Conservation (phyloP, 306 rosid genomes). For the Rosa multiflora region DNA sequence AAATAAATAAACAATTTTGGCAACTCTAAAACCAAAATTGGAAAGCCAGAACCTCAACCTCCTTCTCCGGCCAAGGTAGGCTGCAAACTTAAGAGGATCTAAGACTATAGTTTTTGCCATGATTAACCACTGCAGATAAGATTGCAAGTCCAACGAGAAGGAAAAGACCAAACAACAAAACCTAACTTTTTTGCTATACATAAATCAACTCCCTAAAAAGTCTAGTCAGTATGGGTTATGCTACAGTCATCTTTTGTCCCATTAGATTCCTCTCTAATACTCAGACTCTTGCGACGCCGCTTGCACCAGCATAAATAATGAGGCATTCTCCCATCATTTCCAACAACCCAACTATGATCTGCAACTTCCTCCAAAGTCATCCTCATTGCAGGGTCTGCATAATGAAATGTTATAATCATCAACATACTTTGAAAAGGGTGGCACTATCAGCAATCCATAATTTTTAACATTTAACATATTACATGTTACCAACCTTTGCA, state of each 20-base stretch:
- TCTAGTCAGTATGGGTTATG: constrained; percentile 35
- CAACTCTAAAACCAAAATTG: constrained; percentile 10
- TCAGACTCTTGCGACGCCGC: constrained; percentile 53
- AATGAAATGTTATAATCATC: constrained; percentile 1
- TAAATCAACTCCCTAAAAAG: constrained; percentile 31
- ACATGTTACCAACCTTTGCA: constrained; percentile 59
- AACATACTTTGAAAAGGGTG: background rate
- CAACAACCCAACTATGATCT: constrained; percentile 69
- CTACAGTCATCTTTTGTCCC: constrained; percentile 32
- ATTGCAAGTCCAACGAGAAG: background rate
- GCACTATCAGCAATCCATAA: background rate
- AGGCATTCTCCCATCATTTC: constrained; percentile 73
- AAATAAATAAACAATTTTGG: background rate
- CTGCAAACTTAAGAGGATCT: background rate
- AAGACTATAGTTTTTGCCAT: constrained; percentile 2
- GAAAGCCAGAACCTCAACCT: background rate
- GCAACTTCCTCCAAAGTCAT: constrained; percentile 67
- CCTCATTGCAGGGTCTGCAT: constrained; percentile 68
- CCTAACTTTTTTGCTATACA: constrained; percentile 35
- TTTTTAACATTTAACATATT: background rate
- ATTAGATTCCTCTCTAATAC: constrained; percentile 35
- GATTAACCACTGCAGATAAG: constrained; percentile 6
- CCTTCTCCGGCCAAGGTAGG: background rate
- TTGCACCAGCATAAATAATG: constrained; percentile 80
- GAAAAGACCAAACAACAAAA: background rate